These are phyloP conservation scores for Niveomyces coronatus DNA, from an alignment of 2,329 filamentous ascomycete genomes.

Conservation along the genomic window DNA sequence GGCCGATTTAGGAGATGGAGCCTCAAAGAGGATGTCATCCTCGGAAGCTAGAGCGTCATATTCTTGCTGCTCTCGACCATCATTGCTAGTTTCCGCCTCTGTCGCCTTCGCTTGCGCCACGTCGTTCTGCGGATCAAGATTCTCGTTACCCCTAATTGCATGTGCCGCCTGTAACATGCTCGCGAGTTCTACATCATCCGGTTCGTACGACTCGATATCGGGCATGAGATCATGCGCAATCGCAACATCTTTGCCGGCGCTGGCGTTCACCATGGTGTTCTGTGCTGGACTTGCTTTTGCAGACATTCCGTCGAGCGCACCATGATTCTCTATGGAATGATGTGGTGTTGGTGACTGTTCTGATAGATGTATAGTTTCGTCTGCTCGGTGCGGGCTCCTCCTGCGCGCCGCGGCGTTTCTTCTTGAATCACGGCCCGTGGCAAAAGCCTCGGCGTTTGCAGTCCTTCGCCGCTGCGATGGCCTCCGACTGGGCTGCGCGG, in stretches of 20 bases:
- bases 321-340: no score
- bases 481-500: neutral
- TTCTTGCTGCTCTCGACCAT: neutral
- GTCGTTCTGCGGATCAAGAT: neutral
- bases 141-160: neutral
- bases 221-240: constrained; percentile 1
- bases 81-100: neutral
- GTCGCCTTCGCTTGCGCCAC: neutral
- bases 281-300: no score
- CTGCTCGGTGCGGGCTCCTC: neutral
- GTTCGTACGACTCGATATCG: constrained; percentile 6
- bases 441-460: neutral
- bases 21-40: constrained; percentile 6
- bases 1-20: neutral
- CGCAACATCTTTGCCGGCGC: neutral
- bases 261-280: neutral
- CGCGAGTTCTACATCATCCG: constrained; percentile 2
- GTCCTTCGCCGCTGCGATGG: neutral
- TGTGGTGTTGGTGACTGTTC: no score
- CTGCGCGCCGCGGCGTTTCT: no score
- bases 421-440: no score
- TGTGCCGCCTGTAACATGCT: neutral
- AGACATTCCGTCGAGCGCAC: no score
- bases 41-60: constrained; percentile 5
- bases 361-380: no score